These are phyloP conservation scores for Crithidia brevicula DNA, from an alignment of 208 protist species.

Conservation along the genomic window DNA sequence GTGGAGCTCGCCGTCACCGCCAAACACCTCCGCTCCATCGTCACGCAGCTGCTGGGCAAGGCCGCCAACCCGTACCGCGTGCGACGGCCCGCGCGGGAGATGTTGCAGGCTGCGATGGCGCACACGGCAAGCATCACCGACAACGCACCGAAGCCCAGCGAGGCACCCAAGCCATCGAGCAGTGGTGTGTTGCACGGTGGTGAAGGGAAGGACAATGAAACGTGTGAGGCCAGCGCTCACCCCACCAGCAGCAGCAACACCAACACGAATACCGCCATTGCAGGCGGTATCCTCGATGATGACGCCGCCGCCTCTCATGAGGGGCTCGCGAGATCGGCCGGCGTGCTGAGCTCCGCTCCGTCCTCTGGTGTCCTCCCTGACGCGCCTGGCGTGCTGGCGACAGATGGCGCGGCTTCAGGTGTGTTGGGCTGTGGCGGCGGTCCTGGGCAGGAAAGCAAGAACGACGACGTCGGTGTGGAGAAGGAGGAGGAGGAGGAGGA, in stretches of 20 bases:
- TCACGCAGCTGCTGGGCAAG: slow-evolving; percentile 56
- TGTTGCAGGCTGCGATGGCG: slow-evolving; percentile 24
- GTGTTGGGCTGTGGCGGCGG: slow-evolving; percentile 4
- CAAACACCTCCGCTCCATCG: slow-evolving; percentile 55
- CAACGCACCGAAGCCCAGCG: not conserved
- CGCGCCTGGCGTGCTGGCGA: not conserved
- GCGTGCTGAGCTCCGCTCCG: slow-evolving; percentile 7
- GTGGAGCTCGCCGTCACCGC: slow-evolving; percentile 63
- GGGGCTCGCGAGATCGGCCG: not conserved
- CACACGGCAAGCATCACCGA: not conserved
- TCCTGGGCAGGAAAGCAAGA: not conserved
- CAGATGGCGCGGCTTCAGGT: not conserved
- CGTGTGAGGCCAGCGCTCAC: too few species aligned
- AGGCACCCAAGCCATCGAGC: not conserved
- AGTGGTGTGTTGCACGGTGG: not conserved
- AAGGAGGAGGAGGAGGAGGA: not conserved
- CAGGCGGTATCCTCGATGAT: not conserved
- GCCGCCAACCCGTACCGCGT: slow-evolving; percentile 46
- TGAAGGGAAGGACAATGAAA: not conserved
- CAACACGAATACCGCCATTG: not conserved
- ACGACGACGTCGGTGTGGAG: not conserved
- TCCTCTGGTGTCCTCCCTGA: slow-evolving; percentile 18
- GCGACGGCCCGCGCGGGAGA: slow-evolving; percentile 61
- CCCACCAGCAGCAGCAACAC: too few species aligned
- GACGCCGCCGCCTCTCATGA: not conserved